Evolutionary conservation across 768 basidiomycete species (phyloP), one percentile per base, ranked within the genome.

Genomic region (Hemileccinum impolitum): DNA sequence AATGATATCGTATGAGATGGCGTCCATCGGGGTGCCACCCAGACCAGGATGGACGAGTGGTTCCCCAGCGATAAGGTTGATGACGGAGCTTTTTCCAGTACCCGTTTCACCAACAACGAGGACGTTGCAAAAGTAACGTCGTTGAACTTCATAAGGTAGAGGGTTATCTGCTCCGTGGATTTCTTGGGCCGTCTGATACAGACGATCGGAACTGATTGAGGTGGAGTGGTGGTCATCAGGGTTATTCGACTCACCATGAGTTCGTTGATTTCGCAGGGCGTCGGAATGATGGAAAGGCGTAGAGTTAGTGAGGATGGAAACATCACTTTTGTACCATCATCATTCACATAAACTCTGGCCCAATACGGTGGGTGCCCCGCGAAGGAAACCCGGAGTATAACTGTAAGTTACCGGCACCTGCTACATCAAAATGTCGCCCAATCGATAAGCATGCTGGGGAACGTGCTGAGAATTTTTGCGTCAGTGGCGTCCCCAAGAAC

Each of bases 141-240:
- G 50, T 32, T 62, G 62, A 1, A 26, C 13, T n/a, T 53, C 44
- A 32, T 63, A 62, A n/a, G 62, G 31, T 25, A 62, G 61, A 11
- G 40, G 61, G 28, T 5, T 47, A 41, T 64, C 56, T 38, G 23
- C 21, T 14, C n/a, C 1, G 30, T 12, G 26, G 37, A 28, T 13
- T 39, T 45, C 47, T 26, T 39, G 63, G 39, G 36, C 50, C 53
- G 40, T 50, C 63, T 62, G 37, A 21, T 19, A 31, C 13, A 12
- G 19, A 37, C 15, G 38, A 49, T 38, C 44, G 37, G 21, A 17
- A 13, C 36, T 45, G 47, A 30, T 45, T 51, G 39, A 51, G 47
- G 38, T 30, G 30, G 18, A 6, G 12, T 9, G 12, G 21, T n/a
- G 15, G 13, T n/a, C 43, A 36, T 28, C 6, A 2, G 8, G 19